Percentiles rank a stretch among this genome's conserved stretches.
Evolutionary conservation across 163 green algal genomes (phyloP).

Genomic region (Chlamydomonas reinhardtii): DNA sequence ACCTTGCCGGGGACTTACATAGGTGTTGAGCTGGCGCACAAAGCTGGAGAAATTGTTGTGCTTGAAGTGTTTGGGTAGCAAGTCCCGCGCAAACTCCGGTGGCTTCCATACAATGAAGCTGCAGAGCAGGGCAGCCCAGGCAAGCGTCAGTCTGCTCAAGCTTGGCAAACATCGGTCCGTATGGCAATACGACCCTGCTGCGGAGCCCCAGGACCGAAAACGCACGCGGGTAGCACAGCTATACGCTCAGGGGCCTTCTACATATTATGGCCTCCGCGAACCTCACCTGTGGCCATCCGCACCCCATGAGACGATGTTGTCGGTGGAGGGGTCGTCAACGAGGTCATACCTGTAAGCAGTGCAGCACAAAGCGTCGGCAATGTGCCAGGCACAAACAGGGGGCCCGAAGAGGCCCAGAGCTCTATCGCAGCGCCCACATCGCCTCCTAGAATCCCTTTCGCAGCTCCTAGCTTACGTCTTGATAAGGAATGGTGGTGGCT

Average conservation of each 20-base stretch:
- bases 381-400: too few relatives aligned
- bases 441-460: too few relatives aligned
- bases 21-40: constrained; percentile 99
- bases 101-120: constrained; percentile 98
- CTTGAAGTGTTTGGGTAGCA: constrained; percentile 98
- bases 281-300: constrained; percentile 49
- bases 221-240: too few relatives aligned
- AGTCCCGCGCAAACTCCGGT: constrained; percentile 89
- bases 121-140: constrained; percentile 8
- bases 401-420: too few relatives aligned
- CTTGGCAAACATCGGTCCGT: too few relatives aligned
- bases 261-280: neutral
- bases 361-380: too few relatives aligned
- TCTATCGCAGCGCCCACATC: too few relatives aligned
- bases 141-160: too few relatives aligned
- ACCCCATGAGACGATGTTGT: constrained; percentile 91
- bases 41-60: constrained; percentile 98
- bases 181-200: too few relatives aligned
- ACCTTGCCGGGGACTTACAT: constrained; percentile 70
- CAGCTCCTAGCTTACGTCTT: constrained; percentile 80
- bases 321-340: constrained; percentile 87
- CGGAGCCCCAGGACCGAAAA: too few relatives aligned
- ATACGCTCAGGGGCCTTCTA: too few relatives aligned
- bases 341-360: constrained; percentile 89
- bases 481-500: constrained; percentile 84